Percentiles rank a stretch among this genome's conserved stretches.
These are phyloP conservation scores for Apophysomyces variabilis DNA, from an alignment of 371 early-diverging fungal genomes.

Conservation along the genomic window DNA sequence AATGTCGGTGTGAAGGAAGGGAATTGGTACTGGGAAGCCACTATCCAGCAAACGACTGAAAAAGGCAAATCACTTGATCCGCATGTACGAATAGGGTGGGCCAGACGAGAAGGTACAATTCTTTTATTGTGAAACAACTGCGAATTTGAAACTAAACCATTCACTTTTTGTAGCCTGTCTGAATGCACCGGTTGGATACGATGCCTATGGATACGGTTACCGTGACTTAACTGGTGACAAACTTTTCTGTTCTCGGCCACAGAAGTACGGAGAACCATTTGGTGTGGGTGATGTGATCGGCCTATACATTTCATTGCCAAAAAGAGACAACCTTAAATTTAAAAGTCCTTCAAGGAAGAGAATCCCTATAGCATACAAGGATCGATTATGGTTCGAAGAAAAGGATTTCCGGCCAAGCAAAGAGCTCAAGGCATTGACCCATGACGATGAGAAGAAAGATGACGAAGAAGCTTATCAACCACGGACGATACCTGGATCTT, in stretches of 20 bases:
- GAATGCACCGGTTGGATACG: constrained; percentile 74
- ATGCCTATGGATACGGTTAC: constrained; percentile 71
- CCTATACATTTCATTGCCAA: constrained; percentile 58
- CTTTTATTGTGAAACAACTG: neutral
- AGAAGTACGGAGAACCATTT: constrained; percentile 64
- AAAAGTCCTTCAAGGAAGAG: constrained; percentile 60
- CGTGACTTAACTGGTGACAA: constrained; percentile 72
- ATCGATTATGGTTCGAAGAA: constrained; percentile 69
- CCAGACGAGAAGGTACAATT: constrained; percentile 65
- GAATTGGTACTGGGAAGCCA: constrained; percentile 72
- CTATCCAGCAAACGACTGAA: constrained; percentile 44
- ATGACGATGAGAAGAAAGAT: constrained; percentile 35
- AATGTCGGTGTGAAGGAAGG: constrained; percentile 72
- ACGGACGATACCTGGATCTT: constrained; percentile 55
- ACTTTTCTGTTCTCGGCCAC: constrained; percentile 62
- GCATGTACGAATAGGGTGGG: constrained; percentile 73
- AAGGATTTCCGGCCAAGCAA: constrained; percentile 67
- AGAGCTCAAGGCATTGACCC: constrained; percentile 55
- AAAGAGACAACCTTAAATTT: constrained; percentile 34
- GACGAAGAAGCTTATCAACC: constrained; percentile 34
- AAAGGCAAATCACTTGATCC: constrained; percentile 45
- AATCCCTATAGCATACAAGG: constrained; percentile 66
- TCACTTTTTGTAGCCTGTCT: constrained; percentile 50
- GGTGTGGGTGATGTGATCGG: constrained; percentile 75
- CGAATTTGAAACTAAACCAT: neutral